A percentile compares a stretch with the other conserved stretches of the same genome.
These are phyloP conservation scores for Nemania sp. DNA, from an alignment of 2,329 filamentous ascomycete species.

Conservation along the genomic window DNA sequence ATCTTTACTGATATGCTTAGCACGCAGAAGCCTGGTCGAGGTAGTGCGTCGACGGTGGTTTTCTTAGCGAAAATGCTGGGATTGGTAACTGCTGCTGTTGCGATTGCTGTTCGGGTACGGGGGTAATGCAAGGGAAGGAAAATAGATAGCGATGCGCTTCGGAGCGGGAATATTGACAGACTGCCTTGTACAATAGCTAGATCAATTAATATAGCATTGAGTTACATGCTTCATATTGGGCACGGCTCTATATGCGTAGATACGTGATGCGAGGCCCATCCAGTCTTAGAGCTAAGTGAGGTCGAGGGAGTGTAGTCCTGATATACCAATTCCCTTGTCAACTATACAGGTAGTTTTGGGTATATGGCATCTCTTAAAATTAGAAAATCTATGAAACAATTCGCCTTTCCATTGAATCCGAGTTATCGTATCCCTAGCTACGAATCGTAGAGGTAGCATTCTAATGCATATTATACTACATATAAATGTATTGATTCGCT, in stretches of 20 bases:
- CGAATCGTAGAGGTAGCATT: too few relatives aligned
- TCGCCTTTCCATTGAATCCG: not conserved
- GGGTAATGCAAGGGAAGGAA: not conserved
- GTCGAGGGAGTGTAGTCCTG: too few relatives aligned
- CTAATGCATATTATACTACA: too few relatives aligned
- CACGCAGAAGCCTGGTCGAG: constrained; percentile 3
- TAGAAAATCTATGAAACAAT: too few relatives aligned
- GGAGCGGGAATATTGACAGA: not conserved
- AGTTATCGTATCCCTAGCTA: too few relatives aligned
- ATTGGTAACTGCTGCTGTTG: constrained; percentile 13
- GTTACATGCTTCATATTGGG: not conserved
- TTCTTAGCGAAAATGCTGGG: constrained; percentile 1
- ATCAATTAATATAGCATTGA: not conserved
- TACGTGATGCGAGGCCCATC: too few relatives aligned
- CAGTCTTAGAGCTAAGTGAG: too few relatives aligned
- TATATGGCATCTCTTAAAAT: too few relatives aligned
- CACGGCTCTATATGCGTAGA: not conserved
- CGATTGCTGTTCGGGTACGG: not conserved
- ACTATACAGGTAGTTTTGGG: too few relatives aligned
- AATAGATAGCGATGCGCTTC: not conserved
- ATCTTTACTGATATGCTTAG: constrained; percentile 68
- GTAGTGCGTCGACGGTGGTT: not conserved
- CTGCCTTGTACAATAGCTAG: constrained; percentile 18
- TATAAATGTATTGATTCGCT: too few relatives aligned
- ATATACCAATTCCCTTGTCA: too few relatives aligned